Percentiles rank a stretch among this genome's conserved stretches.
Conservation (phyloP, 306 rosid species). For the Alnus glutinosa region DNA sequence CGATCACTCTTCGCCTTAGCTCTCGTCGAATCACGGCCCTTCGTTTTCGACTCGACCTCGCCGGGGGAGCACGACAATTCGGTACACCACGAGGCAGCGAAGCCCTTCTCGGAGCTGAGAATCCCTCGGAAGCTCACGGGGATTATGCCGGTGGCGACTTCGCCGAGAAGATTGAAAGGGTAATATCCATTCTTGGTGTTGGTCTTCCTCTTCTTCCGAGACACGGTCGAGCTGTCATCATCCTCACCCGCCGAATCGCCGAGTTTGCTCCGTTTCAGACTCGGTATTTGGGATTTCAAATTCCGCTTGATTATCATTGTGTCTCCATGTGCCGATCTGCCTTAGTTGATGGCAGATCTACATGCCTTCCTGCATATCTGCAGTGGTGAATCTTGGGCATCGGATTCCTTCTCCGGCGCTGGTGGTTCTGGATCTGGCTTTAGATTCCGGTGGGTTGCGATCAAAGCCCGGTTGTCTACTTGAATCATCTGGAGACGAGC, state of each 20-base stretch:
- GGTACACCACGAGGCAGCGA: conserved; percentile 68
- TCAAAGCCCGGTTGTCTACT: too few species aligned
- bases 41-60: conserved; percentile 54
- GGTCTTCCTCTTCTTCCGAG: conserved; percentile 73
- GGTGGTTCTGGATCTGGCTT: too few species aligned
- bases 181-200: conserved; percentile 56
- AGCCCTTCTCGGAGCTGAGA: conserved; percentile 60
- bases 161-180: conserved; percentile 82
- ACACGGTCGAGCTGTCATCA: conserved; percentile 54
- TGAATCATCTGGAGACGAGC: too few species aligned
- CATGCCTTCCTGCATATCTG: too few species aligned
- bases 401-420: too few species aligned
- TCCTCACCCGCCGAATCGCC: conserved; percentile 68
- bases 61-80: conserved; percentile 55
- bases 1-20: conserved; percentile 30
- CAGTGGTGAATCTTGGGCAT: too few species aligned
- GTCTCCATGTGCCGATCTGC: too few species aligned
- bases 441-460: too few species aligned
- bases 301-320: conserved; percentile 91
- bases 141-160: conserved; percentile 78
- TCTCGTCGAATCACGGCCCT: conserved; percentile 27
- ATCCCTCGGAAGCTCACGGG: conserved; percentile 70
- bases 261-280: conserved; percentile 78
- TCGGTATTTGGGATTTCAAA: conserved; percentile 97
- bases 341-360: too few species aligned